Evolutionary conservation across 148 eudicot genomes (phyloP), one percentile per base, ranked within the genome.

Genomic region (Amaranthus palmeri): DNA sequence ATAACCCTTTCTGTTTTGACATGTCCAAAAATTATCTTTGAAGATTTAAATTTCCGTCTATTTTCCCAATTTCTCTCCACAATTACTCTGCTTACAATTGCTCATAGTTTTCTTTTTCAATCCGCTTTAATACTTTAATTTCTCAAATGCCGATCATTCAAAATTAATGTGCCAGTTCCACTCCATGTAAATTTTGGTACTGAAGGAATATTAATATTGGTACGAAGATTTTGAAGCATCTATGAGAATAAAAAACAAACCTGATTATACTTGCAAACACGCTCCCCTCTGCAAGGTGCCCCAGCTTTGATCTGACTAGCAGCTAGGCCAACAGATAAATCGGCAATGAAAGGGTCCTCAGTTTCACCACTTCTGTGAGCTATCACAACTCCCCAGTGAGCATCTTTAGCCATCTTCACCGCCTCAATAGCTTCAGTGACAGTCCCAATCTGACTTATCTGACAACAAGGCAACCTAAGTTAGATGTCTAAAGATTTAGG

Each of bases 211-310:
- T 25, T 25, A 25, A 25, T 25, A 25, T 25, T 25, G 36, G 36
- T 25, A 25, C 36, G 36, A 25, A 25, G 44, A 51, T 14, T 60
- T 43, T n/a, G 17, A 12, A 43, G 15, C 55, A 66, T 14, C n/a
- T 61, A 18, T 55, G 12, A 14, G 48, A 18, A 17, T 52, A n/a
- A 56, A 57, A 55, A 59, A 64, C 61, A 54, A 53, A 93, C 98
- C 98, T 95, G 98, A 79, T 95, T 95, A 78, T 95, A 95, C 80
- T 95, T 95, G 74, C 92, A 88, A 17, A 95, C 72, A 54, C 97
- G 92, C 84, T 95, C 98, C 70, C 97, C 98, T 77, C 98, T 86
- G 81, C 96, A 89, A 52, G 97, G 98, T 43, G 98, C 98, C 46
- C 98, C 98, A 10, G 97, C 93, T 87, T 91, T 91, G 72, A 95